Base-by-base conservation (phyloP, 169 alveolate genomes). In the Plasmodium gaboni region DNA sequence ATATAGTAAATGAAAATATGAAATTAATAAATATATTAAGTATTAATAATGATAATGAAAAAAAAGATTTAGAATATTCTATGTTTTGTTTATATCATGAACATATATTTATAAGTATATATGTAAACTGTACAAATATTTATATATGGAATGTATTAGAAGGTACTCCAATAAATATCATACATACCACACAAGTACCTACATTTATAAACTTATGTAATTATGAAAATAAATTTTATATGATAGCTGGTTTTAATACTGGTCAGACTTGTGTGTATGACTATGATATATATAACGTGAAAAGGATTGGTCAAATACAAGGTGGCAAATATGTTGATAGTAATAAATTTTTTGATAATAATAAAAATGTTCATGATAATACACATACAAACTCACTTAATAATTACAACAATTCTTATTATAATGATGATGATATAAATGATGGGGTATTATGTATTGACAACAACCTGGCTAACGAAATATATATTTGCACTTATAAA, bases 51-150 rank as follows among this genome's bases (percentile, higher is more conserved):
- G 13, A 69, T 28, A 53, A 53, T 53, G 50, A 83, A 15, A 55
- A 68, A 63, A 83, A 55, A 24, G 91, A 83, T 55, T 63, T 83
- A 22, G 91, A 83, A 57, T 68, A 83, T 26, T 83, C 69, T 42
- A 83, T 83, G 91, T 83, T 83, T 51, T 83, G 91, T 38, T 72
- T 83, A 22, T 83, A 26, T 63, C 68, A 83, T 83, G 91, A 83
- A 44, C 32, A 83, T 46, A 68, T 83, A 13, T 10, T 83, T 8
- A 15, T 83, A 48, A 83, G 91, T 22, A 83, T 83, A 19, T 83
- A 83, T 50, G 12, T 83, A 19, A 63, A 83, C 38, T 67, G 73
- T 2, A 65, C 83, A 32, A 83, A 83, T 55, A 83, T 83, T 38
- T 83, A 83, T 55, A 28, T 83, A 8, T 83, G 91, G 91, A 46